Percentiles rank a stretch among this genome's conserved stretches.
Evolutionary conservation across 2,329 filamentous ascomycete genomes (phyloP).

Genomic region (Sporothrix curviconia): DNA sequence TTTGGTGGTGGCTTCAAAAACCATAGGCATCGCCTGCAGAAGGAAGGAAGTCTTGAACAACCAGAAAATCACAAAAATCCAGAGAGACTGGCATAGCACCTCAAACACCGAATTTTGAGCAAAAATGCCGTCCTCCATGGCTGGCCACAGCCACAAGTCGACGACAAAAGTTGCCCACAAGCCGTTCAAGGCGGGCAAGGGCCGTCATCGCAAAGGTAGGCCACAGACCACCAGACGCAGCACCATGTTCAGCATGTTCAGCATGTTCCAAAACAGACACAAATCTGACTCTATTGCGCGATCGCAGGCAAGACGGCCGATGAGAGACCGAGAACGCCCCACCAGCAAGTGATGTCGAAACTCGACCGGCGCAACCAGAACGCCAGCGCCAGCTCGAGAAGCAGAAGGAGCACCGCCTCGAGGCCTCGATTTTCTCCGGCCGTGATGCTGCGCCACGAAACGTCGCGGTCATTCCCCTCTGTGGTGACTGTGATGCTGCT

Average conservation of each 20-base stretch:
- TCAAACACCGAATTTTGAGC: conserved; percentile 1
- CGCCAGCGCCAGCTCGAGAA: conserved; percentile 84
- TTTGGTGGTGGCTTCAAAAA: too few relatives aligned
- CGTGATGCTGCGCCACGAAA: conserved; percentile 80
- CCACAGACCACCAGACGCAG: background rate
- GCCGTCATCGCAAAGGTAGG: conserved; percentile 36
- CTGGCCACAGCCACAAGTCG: conserved; percentile 78
- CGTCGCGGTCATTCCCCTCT: conserved; percentile 81
- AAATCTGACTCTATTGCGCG: background rate
- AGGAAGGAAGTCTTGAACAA: too few relatives aligned
- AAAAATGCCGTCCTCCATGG: conserved; percentile 30
- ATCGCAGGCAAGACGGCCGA: conserved; percentile 65
- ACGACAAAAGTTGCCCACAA: conserved; percentile 88
- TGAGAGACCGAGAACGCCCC: conserved; percentile 79
- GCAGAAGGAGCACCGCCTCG: conserved; percentile 72
- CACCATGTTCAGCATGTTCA: too few relatives aligned
- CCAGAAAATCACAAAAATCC: too few relatives aligned
- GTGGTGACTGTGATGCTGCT: conserved; percentile 60
- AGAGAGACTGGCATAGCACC: too few relatives aligned
- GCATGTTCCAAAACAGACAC: too few relatives aligned
- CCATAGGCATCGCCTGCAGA: too few relatives aligned
- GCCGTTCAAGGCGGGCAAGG: conserved; percentile 84
- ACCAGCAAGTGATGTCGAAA: conserved; percentile 97
- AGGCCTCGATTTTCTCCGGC: conserved; percentile 76
- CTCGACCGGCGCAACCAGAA: conserved; percentile 91